Base-by-base conservation (phyloP, 2,329 filamentous ascomycete genomes). In the Curvularia verruculosa region DNA sequence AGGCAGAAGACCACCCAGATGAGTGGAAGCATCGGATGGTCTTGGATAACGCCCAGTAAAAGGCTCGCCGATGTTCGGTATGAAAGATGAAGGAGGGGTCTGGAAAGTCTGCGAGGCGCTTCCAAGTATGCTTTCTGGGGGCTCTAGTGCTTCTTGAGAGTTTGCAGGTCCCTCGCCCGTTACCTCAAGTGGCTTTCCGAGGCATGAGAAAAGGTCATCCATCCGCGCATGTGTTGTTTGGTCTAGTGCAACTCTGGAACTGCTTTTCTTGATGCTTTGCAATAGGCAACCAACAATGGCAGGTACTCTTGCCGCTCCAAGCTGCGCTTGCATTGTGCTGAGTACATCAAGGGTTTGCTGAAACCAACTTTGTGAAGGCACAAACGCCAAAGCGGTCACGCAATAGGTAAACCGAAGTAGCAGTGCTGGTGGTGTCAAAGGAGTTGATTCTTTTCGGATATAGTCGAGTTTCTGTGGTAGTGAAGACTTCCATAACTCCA, bases 401-500 rank as follows among this genome's bases (percentile, higher is more conserved):
- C 65, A 57, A 52, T 73, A 71, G 0, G 69, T 62, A 23, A 73
- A 51, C 12, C 68, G 70, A 4, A 75, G 60, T 10, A 74, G 41
- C 8, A 69, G 44, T 28, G 71, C 69, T 43, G 68, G 69, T 23
- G 70, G 69, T 3, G 66, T 70, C 3, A 60, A 31, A 12, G 70
- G 68, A 2, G 54, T 65, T 26, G 55, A 50, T n/a, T 71, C 65
- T 34, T 59, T 54, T 6, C 59, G 59, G 10, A 72, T 59, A 29
- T 71, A 66, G 36, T 66, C 57, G 39, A 72, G 65, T 12, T 62
- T 67, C 12, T 59, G 47, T 23, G 70, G 66, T 34, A 73, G 57
- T 5, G 64, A 61, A 3, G 66, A 53, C 49, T 69, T 80, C 75
- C 67, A 81, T 69, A 56, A 76, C 73, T 56, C 67, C 7, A 79